These are phyloP conservation scores for Aspergillus transmontanensis DNA, from an alignment of 2,329 filamentous ascomycete genomes.

Conservation along the genomic window DNA sequence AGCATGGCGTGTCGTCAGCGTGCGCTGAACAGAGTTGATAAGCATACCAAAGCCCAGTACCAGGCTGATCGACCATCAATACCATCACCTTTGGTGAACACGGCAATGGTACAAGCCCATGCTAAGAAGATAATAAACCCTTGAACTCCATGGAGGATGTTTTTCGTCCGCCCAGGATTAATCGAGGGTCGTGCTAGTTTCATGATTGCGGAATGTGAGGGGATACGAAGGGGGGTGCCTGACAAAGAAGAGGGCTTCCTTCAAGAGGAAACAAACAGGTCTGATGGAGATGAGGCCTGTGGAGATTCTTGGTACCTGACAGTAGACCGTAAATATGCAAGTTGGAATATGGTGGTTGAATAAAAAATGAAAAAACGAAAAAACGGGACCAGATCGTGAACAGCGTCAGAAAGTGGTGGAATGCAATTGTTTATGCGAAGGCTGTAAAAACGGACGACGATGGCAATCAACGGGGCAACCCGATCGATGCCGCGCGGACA, in stretches of 20 bases:
- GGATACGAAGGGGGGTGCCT: slow-evolving; percentile 24
- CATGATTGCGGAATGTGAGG: slow-evolving; percentile 24
- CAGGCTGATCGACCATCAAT: slow-evolving; percentile 59
- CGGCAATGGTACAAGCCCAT: slow-evolving; percentile 59
- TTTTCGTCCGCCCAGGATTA: slow-evolving; percentile 59
- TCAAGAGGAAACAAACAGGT: slow-evolving; percentile 11
- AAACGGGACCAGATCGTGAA: background rate
- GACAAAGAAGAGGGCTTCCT: slow-evolving; percentile 15
- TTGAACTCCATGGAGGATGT: slow-evolving; percentile 57
- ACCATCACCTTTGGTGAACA: slow-evolving; percentile 57
- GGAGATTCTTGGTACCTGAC: background rate
- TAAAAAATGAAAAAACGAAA: background rate
- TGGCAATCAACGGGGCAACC: slow-evolving; percentile 27
- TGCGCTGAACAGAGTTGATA: background rate
- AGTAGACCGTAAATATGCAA: background rate
- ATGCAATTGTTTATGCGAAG: slow-evolving; percentile 27
- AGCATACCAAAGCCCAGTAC: slow-evolving; percentile 60
- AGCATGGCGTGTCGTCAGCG: background rate
- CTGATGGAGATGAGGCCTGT: background rate
- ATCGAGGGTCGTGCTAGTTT: slow-evolving; percentile 37
- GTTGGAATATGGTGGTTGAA: background rate
- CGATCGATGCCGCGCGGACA: slow-evolving; percentile 25
- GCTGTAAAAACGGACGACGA: slow-evolving; percentile 19
- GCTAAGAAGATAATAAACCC: slow-evolving; percentile 60
- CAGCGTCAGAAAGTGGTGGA: slow-evolving; percentile 13